These are phyloP conservation scores for Phragmites australis DNA, from an alignment of 176 grass and related monocot genomes.

Conservation along the genomic window DNA sequence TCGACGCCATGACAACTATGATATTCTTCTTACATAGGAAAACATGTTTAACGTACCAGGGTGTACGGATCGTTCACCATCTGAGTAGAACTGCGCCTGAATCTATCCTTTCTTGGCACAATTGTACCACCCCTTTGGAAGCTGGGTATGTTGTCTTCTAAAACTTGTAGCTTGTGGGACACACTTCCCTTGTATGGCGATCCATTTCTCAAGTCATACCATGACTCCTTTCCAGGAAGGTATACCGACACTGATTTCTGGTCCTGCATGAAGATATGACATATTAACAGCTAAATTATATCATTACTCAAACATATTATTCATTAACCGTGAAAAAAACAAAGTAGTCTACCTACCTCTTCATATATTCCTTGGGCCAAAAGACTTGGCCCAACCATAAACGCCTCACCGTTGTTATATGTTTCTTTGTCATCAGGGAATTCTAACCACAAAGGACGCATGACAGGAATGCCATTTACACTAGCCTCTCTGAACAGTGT, in stretches of 20 bases:
- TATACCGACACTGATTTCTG: constrained; percentile 78
- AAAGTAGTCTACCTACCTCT: constrained; percentile 51
- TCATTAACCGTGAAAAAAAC: constrained; percentile 13
- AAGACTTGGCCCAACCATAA: constrained; percentile 80
- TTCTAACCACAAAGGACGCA: constrained; percentile 96
- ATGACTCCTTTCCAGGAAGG: constrained; percentile 69
- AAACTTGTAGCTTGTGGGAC: constrained; percentile 74
- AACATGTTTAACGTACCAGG: constrained; percentile 56
- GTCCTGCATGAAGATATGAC: constrained; percentile 44
- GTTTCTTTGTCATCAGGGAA: constrained; percentile 93
- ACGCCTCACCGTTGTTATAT: constrained; percentile 88
- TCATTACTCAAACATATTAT: constrained; percentile 14
- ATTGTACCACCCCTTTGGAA: constrained; percentile 87
- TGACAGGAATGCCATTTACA: constrained; percentile 81
- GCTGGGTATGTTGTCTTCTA: constrained; percentile 85
- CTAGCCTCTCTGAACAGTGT: constrained; percentile 90
- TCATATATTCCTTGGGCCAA: constrained; percentile 87
- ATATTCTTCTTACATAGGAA: neutral
- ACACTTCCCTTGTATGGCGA: constrained; percentile 58
- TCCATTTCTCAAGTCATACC: constrained; percentile 85
- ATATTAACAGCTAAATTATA: constrained; percentile 8
- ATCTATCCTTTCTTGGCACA: constrained; percentile 92
- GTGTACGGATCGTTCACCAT: constrained; percentile 98
- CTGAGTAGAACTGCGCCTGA: constrained; percentile 92
- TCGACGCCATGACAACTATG: no score